Evolutionary conservation across 495 filamentous ascomycete genomes (phyloP).

Genomic region (Pseudoneurospora amorphoporcata): DNA sequence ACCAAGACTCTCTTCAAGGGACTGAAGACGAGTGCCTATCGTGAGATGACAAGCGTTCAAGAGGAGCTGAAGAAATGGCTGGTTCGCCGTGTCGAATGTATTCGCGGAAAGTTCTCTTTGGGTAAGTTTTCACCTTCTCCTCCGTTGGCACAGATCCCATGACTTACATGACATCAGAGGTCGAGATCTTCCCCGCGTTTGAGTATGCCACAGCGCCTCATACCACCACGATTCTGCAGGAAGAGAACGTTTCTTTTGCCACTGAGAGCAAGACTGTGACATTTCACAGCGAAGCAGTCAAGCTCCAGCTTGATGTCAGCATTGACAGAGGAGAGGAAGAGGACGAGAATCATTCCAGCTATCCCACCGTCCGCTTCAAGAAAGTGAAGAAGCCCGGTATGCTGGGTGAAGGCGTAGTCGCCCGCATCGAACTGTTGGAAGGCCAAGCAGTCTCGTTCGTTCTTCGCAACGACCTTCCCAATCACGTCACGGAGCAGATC

Average conservation of each 20-base stretch:
- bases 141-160: not conserved
- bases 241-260: slow-evolving; percentile 21
- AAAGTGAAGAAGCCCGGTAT: slow-evolving; percentile 41
- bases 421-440: slow-evolving; percentile 45
- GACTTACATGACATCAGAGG: slow-evolving; percentile 22
- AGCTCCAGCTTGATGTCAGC: slow-evolving; percentile 54
- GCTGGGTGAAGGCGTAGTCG: slow-evolving; percentile 50
- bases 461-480: slow-evolving; percentile 44
- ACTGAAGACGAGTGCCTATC: slow-evolving; percentile 37
- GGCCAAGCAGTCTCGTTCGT: slow-evolving; percentile 60
- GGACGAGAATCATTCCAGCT: slow-evolving; percentile 17
- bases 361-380: slow-evolving; percentile 39
- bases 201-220: slow-evolving; percentile 54
- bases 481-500: slow-evolving; percentile 42
- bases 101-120: slow-evolving; percentile 49
- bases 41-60: slow-evolving; percentile 38
- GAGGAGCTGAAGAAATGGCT: slow-evolving; percentile 49
- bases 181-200: slow-evolving; percentile 62
- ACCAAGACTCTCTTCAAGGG: slow-evolving; percentile 31
- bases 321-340: slow-evolving; percentile 49
- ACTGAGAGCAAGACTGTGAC: slow-evolving; percentile 47
- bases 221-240: slow-evolving; percentile 37
- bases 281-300: slow-evolving; percentile 46
- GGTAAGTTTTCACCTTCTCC: slow-evolving; percentile 16
- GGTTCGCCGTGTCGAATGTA: slow-evolving; percentile 60